Percentiles rank a stretch among this genome's conserved stretches.
These are phyloP conservation scores for Eucalyptus regnans DNA, from an alignment of 345 rosid genomes.

Conservation along the genomic window DNA sequence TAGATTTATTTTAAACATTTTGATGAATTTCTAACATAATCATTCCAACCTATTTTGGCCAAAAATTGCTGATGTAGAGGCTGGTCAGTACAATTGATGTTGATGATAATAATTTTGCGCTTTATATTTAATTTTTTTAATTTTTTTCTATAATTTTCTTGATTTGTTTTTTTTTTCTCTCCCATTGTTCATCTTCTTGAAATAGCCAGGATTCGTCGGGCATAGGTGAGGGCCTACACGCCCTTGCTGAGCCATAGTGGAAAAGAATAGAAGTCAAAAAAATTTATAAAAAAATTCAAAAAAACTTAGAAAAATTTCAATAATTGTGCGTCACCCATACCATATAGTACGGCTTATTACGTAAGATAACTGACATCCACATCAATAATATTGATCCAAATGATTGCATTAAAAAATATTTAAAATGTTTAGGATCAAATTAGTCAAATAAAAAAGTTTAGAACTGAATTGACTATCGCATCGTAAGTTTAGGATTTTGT, in stretches of 20 bases:
- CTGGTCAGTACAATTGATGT: fast-evolving
- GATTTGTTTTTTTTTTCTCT: neutral
- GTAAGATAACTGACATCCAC: fast-evolving
- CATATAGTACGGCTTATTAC: fast-evolving
- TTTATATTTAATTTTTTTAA: neutral
- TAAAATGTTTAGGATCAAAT: neutral
- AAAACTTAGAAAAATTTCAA: neutral
- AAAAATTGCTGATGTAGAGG: neutral
- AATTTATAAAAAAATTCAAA: neutral
- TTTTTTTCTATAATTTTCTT: neutral
- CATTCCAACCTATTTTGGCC: neutral
- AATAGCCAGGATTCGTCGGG: neutral
- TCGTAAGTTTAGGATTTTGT: neutral
- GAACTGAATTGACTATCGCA: fast-evolving
- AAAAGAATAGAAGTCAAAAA: neutral
- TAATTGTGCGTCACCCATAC: neutral
- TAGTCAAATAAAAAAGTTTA: neutral
- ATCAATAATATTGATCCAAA: neutral
- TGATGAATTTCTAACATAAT: neutral
- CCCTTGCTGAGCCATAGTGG: neutral
- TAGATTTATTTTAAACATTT: neutral
- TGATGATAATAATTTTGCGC: fast-evolving
- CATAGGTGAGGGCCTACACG: neutral
- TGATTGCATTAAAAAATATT: neutral
- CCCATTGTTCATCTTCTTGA: neutral